A percentile compares a stretch with the other conserved stretches of the same genome.
Conservation (phyloP, 192 early-diverging fungal genomes). For the Podila clonocystis region DNA sequence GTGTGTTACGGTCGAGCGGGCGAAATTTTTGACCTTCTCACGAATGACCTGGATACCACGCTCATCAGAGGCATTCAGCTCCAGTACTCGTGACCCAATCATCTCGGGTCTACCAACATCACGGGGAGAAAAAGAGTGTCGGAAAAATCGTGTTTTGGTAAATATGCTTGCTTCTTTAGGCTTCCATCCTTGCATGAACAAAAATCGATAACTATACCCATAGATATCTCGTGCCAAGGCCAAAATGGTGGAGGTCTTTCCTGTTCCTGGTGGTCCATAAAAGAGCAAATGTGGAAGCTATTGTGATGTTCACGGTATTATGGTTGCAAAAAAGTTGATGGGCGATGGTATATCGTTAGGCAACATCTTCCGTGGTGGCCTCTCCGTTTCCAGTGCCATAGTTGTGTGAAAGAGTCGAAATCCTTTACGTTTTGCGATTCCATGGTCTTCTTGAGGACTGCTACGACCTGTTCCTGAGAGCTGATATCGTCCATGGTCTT, state of each 20-base stretch:
- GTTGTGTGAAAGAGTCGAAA: neutral
- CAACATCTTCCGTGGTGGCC: too few species aligned
- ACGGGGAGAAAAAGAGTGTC: constrained; percentile 13
- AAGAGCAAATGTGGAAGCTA: constrained; percentile 96
- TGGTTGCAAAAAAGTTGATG: neutral
- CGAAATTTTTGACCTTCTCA: constrained; percentile 95
- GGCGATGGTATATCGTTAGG: too few species aligned
- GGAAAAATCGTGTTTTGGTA: neutral
- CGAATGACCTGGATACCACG: constrained; percentile 95
- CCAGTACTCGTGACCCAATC: constrained; percentile 82
- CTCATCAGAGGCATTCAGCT: constrained; percentile 98
- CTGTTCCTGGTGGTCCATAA: constrained; percentile 98
- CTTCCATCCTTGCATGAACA: too few species aligned
- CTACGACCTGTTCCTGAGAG: constrained; percentile 91
- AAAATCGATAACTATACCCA: constrained; percentile 58
- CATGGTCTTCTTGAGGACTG: constrained; percentile 85
- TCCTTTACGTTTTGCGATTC: constrained; percentile 86
- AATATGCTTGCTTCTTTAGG: neutral
- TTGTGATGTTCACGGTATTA: too few species aligned
- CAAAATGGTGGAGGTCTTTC: constrained; percentile 96
- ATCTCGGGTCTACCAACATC: constrained; percentile 72
- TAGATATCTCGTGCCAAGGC: constrained; percentile 89
- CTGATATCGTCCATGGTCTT: constrained; percentile 85
- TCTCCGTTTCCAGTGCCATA: too few species aligned
- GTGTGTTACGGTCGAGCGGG: constrained; percentile 70